Base-by-base conservation (phyloP, 75 land plant genomes). In the Isoetes taiwanensis region DNA sequence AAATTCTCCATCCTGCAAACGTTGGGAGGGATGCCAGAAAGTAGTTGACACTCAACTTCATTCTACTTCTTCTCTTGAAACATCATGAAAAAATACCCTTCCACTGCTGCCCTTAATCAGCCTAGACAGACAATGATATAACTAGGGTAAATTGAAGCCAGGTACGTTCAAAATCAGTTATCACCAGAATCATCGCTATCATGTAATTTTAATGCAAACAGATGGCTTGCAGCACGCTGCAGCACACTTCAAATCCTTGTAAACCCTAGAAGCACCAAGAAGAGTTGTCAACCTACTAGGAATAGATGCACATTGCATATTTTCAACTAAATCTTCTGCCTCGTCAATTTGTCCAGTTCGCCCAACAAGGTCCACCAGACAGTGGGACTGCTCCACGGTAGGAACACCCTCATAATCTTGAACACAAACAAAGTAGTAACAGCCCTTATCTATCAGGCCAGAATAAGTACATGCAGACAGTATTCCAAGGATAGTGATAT, bases 371-470 rank as follows among this genome's bases (percentile, higher is more conserved):
- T 46, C 77, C 26, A 74, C 43, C 46, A 69, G 6, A 37, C 69
- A 60, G 24, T 53, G 57, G 43, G 65, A 80, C 28, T 80, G 82
- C 37, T 75, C 76, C 43, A 72, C 60, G 1, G 46, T 56, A 21
- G 78, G 82, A 46, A 61, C 54, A 53, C 75, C 20, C 33, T 60
- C 75, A 62, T 80, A 65, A 11, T 0, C 26, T 0, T 17, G 27
- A 14, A 80, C 75, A 2, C 24, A 43, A 11, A 16, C 14, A 27
- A 80, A 80, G 41, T 64, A 58, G 2, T 62, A 54, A 33, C 64
- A 54, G 21, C 72, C 82, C 54, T 72, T 71, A 23, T 39, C 61
- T 2, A 75, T 64, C 28, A 74, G 25, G 1, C 82, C 82, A 43
- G 64, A 74, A 20, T 57, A 68, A 27, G 28, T 59, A 32, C 72